Base-by-base conservation (phyloP, 2,329 filamentous ascomycete genomes). In the Fusarium proliferatum region DNA sequence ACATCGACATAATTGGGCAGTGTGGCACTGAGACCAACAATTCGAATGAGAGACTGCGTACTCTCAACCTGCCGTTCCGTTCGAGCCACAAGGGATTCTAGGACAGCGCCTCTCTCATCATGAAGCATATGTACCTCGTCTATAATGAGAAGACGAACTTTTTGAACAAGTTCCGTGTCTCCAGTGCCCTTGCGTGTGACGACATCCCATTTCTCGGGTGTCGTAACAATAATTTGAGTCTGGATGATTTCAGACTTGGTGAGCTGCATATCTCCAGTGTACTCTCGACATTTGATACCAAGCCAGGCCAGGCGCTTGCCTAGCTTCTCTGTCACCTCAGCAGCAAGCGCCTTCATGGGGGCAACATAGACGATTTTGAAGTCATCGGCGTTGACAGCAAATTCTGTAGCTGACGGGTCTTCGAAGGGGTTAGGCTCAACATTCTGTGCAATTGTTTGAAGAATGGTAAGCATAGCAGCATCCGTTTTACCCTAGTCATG, bases 101-200 rank as follows among this genome's bases (percentile, higher is more conserved):
- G 88, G 1, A 99, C 97, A 17, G 97, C 95, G 79, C 96, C 96
- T 81, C 96, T 91, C 82, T 98, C 96, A 81, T 99, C 96, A 79
- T 99, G 97, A 77, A 99, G 91, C 97, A 99, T 99, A 80, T 99
- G 96, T 2, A 99, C 96, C 84, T 99, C 96, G 82, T 99, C 96
- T 71, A 99, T 98, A 78, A 99, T 98, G 68, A 99, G 88, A 4
- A 99, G 87, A 16, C 96, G 91, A 30, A 99, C 96, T 81, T 99
- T 99, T 78, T 99, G 96, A 19, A 99, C 97, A 6, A 99, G 89
- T 80, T 98, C 96, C 0, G 96, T 98, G 80, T 99, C 96, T 21
- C 97, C 96, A 2, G 95, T 98, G 64, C 96, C 97, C 83, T 98
- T 99, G 69, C 96, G 89, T 6, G 96, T 99, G 9, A 99, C 94